Evolutionary conservation across 768 basidiomycete species (phyloP), one percentile per base, ranked within the genome.

Genomic region (Suillus spraguei): DNA sequence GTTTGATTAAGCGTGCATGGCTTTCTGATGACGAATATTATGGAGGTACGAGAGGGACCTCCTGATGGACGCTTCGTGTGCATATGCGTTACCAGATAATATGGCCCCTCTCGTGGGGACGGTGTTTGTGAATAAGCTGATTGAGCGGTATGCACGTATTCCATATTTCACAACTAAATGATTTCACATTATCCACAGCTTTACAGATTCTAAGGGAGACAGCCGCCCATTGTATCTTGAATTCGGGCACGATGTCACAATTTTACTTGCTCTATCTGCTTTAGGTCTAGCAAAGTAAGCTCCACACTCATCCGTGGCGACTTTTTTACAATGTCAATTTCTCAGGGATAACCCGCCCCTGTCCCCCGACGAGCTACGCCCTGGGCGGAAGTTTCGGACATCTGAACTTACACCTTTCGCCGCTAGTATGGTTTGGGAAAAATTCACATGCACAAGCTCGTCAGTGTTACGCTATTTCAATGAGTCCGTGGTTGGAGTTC

Each of bases 381-480:
- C 32, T 36, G 66, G 67, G 63, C 76, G 81, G 42, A 74, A 69
- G 53, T 82, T 76, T 70, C 71, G 72, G 56, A 81, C 80, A 36
- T 77, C 79, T 6, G 63, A 63, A 8, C 80, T 80, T 66, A 73
- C 78, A 17, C 81, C 81, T 38, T 82, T 82, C 63, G 80, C 71
- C 16, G 80, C 80, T 49, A 76, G 69, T 61, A 80, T 82, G 79
- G 65, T 78, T 33, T 82, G 79, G 80, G 79, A 81, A 67, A 74
- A 68, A 65, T 80, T 80, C 69, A 67, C 69, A 4, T 81, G 79
- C 71, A 64, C 66, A 55, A 68, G 70, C 14, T 78, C 77, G 75
- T 76, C 56, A 55, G 72, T 69, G 3, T 36, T 28, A 28, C 20
- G 16, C 5, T 33, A 22, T 24, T 20, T 32, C 11, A 13, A 28